These are phyloP conservation scores for Leccinellum albellum DNA, from an alignment of 768 basidiomycete genomes.

Conservation along the genomic window DNA sequence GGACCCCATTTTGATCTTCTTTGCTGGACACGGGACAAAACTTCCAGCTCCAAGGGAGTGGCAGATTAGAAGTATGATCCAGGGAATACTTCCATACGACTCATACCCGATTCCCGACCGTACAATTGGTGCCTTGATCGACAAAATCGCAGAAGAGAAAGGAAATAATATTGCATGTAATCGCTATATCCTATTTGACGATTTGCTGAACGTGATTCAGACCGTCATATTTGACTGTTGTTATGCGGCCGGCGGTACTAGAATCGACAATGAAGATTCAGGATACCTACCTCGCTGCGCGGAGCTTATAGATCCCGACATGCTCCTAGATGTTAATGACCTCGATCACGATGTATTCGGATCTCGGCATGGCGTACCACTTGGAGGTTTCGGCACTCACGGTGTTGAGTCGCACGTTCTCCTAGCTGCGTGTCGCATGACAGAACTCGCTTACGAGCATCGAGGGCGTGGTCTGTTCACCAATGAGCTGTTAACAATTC, in stretches of 20 bases:
- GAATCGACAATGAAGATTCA: slow-evolving; percentile 9
- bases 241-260: slow-evolving; percentile 36
- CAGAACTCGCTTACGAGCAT: slow-evolving; percentile 30
- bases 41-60: slow-evolving; percentile 27
- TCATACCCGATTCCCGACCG: slow-evolving; percentile 41
- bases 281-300: slow-evolving; percentile 5
- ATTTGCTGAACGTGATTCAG: slow-evolving; percentile 19
- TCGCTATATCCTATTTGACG: not conserved
- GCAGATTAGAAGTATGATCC: slow-evolving; percentile 19
- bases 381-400: slow-evolving; percentile 25
- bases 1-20: slow-evolving; percentile 41
- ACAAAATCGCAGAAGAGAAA: slow-evolving; percentile 33
- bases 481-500: slow-evolving; percentile 13
- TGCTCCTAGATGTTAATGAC: not conserved
- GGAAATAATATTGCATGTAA: slow-evolving; percentile 43
- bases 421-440: slow-evolving; percentile 39
- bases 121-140: slow-evolving; percentile 36
- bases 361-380: slow-evolving; percentile 8
- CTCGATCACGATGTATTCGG: slow-evolving; percentile 28
- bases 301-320: not conserved
- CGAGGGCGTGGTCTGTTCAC: slow-evolving; percentile 25
- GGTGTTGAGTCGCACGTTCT: slow-evolving; percentile 39
- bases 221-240: slow-evolving; percentile 48
- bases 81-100: slow-evolving; percentile 34
- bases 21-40: slow-evolving; percentile 42